phyloP scores from a whole-genome alignment of 208 protist species.

The Acanthamoeba culbertsoni region DNA sequence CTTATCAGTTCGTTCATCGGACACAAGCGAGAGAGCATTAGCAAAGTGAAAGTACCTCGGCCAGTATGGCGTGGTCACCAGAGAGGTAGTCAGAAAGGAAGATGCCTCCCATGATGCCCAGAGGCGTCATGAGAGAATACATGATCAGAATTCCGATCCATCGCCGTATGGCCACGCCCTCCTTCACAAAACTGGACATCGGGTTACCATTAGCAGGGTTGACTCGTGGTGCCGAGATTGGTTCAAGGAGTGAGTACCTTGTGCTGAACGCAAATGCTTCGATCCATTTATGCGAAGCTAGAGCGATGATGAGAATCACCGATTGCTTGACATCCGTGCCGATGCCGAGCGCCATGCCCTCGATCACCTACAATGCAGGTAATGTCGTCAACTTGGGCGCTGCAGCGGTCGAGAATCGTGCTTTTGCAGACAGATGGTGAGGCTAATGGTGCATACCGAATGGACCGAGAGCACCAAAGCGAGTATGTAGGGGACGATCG shows the following conservation, averaged over 20 bases:
- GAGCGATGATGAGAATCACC: slow-evolving; percentile 29
- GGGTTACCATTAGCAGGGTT: no score
- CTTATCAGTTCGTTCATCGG: not conserved
- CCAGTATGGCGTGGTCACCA: not conserved
- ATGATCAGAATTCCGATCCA: slow-evolving; percentile 41
- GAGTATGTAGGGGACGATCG: slow-evolving; percentile 38
- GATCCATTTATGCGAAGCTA: slow-evolving; percentile 53
- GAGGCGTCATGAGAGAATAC: slow-evolving; percentile 21
- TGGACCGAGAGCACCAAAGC: slow-evolving; percentile 36
- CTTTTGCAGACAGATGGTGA: not conserved
- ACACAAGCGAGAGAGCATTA: not conserved
- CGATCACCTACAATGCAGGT: not conserved
- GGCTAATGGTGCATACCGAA: not conserved
- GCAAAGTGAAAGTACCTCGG: not conserved
- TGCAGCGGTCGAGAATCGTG: not conserved
- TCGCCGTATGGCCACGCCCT: not conserved
- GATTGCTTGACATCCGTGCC: slow-evolving; percentile 8
- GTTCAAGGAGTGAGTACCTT: no score
- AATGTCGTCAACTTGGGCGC: not conserved
- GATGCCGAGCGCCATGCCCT: slow-evolving; percentile 49
- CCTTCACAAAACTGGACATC: slow-evolving; percentile 53
- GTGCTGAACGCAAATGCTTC: slow-evolving; percentile 53
- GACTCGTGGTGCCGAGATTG: no score
- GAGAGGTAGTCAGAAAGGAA: not conserved
- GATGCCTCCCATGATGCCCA: slow-evolving; percentile 35